Conservation (phyloP, 139 green algal genomes). For the Closterium sp. region DNA sequence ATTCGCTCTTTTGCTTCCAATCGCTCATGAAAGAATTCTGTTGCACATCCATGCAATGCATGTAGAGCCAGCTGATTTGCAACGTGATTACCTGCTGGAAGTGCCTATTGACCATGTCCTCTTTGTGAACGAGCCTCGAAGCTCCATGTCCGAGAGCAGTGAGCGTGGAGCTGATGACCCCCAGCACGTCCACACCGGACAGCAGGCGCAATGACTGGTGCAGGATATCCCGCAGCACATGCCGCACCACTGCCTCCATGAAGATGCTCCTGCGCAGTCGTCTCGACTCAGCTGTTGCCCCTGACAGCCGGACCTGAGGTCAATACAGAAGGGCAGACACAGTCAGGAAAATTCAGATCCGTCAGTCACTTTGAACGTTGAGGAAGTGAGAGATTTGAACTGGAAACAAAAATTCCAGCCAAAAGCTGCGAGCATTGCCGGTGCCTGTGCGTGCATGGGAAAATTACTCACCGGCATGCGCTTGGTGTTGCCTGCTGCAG, state of each 20-base stretch:
- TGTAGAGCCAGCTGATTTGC: too few relatives aligned
- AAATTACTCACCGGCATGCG: not conserved
- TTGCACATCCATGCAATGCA: too few relatives aligned
- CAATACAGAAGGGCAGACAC: not conserved
- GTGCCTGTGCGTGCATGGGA: not conserved
- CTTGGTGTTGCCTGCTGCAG: not conserved
- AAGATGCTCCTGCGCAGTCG: constrained; percentile 1
- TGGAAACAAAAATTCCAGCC: too few relatives aligned
- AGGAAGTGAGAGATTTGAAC: too few relatives aligned
- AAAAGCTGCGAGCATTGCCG: too few relatives aligned
- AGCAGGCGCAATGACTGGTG: constrained; percentile 7
- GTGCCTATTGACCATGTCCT: not conserved
- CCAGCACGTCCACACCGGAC: constrained; percentile 12
- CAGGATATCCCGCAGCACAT: not conserved
- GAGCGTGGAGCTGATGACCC: constrained; percentile 5
- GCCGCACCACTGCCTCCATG: not conserved
- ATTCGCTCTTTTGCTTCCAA: too few relatives aligned
- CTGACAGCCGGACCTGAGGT: not conserved
- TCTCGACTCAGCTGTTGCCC: not conserved
- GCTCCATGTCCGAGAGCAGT: not conserved
- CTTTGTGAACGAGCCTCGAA: not conserved
- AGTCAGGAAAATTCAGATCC: too few relatives aligned
- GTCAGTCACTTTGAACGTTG: too few relatives aligned
- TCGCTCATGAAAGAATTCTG: too few relatives aligned
- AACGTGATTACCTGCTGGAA: not conserved